Percentiles rank a stretch among this genome's conserved stretches.
Evolutionary conservation across 257 asterid species (phyloP).

Genomic region (Plantago major): DNA sequence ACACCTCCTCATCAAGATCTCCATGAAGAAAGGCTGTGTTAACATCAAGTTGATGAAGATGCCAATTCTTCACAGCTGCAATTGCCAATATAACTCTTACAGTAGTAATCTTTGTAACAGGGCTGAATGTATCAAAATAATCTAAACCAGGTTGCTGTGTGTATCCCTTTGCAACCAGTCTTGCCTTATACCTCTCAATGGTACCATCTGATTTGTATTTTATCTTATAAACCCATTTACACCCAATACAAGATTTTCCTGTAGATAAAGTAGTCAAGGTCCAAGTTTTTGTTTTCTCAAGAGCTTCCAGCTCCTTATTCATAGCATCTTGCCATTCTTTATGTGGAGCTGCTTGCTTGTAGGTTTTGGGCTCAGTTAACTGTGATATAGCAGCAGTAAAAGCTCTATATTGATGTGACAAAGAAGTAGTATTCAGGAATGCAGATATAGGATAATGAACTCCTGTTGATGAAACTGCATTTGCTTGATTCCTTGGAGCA

Average conservation of each 20-base stretch:
- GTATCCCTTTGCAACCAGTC: background rate
- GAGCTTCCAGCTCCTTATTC: background rate
- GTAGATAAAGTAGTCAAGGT: background rate
- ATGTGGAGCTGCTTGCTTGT: background rate
- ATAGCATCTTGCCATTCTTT: background rate
- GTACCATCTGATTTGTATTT: background rate
- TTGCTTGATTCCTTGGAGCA: no score
- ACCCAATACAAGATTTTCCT: background rate
- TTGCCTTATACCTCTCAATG: background rate
- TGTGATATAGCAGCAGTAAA: background rate
- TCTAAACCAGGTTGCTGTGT: background rate
- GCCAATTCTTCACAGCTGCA: background rate
- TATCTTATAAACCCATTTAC: background rate
- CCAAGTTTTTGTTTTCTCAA: background rate
- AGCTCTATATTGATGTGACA: no score
- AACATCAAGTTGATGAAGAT: background rate
- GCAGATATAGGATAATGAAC: no score
- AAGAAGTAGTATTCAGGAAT: no score
- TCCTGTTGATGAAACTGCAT: no score
- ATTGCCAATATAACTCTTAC: background rate
- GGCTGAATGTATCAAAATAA: background rate
- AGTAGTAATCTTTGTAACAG: background rate
- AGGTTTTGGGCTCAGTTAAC: background rate
- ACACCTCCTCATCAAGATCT: background rate
- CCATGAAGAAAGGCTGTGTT: background rate